These are phyloP conservation scores for Akanthomyces lecanii DNA, from an alignment of 2,329 filamentous ascomycete species.

Conservation along the genomic window DNA sequence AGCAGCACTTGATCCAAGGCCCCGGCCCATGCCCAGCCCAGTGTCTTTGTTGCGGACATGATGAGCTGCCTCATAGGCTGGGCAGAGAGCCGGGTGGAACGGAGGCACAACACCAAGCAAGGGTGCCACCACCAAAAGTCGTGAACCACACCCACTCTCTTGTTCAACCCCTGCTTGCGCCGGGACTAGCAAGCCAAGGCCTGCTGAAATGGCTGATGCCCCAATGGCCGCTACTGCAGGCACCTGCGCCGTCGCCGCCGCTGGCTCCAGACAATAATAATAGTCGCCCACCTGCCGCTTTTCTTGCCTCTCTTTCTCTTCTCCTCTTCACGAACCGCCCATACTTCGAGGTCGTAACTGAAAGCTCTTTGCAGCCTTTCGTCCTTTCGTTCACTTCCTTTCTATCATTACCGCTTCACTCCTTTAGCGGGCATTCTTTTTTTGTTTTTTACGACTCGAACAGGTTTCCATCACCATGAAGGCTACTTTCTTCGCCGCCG, in stretches of 20 bases:
- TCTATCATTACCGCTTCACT: conserved; percentile 67
- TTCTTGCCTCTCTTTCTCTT: conserved; percentile 33
- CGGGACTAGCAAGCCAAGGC: conserved; percentile 2
- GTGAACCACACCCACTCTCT: conserved; percentile 11
- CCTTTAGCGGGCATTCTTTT: conserved; percentile 82
- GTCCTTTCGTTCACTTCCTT: conserved; percentile 44
- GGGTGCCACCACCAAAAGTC: conserved; percentile 7
- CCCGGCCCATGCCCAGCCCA: background rate
- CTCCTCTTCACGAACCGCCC: conserved; percentile 40
- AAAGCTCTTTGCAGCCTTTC: conserved; percentile 47
- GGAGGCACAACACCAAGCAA: conserved; percentile 10
- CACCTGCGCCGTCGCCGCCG: conserved; percentile 18
- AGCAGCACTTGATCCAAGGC: background rate
- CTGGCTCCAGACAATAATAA: conserved; percentile 24
- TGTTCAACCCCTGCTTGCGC: conserved; percentile 2
- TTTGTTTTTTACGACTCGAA: conserved; percentile 22
- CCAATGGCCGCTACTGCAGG: background rate
- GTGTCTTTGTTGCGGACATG: conserved; percentile 8
- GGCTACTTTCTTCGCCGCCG: conserved; percentile 62
- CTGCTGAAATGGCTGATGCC: background rate
- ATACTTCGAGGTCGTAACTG: conserved; percentile 48
- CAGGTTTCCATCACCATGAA: conserved; percentile 61
- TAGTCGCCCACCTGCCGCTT: conserved; percentile 40
- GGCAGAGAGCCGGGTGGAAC: background rate
- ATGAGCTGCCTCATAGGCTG: background rate